Percentiles rank a stretch among this genome's conserved stretches.
These are phyloP conservation scores for Cryptococcus sp. DNA, from an alignment of 1,284 basidiomycete genomes.

Conservation along the genomic window DNA sequence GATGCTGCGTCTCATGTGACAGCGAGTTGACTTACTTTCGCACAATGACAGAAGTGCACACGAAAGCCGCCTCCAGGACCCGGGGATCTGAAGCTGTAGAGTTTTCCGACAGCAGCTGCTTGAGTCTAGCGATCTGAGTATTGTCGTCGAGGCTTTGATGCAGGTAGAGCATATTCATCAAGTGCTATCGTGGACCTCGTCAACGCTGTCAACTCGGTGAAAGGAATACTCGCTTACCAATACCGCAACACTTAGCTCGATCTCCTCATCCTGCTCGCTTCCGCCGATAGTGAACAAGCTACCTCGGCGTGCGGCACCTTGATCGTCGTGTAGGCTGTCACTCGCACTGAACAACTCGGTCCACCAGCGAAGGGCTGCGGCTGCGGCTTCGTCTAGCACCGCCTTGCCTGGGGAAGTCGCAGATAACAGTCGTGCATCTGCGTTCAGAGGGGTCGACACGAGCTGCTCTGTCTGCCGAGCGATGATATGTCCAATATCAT, in stretches of 20 bases:
- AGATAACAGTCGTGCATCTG: constrained; percentile 3
- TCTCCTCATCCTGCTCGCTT: constrained; percentile 42
- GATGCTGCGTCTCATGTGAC: background rate
- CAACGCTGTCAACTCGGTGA: too few relatives aligned
- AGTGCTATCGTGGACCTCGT: constrained; percentile 62
- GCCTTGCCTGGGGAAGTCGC: constrained; percentile 15
- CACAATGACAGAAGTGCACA: constrained; percentile 57
- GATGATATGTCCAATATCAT: constrained; percentile 20
- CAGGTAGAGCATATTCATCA: constrained; percentile 79
- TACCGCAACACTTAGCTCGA: constrained; percentile 42
- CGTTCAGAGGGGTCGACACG: constrained; percentile 17
- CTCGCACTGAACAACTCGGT: constrained; percentile 35
- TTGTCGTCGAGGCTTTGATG: constrained; percentile 70
- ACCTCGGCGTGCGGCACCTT: constrained; percentile 11
- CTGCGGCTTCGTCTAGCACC: constrained; percentile 24
- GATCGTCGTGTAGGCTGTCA: constrained; percentile 12
- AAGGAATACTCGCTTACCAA: constrained; percentile 26
- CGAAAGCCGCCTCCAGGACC: constrained; percentile 45
- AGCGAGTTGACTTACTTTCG: constrained; percentile 62
- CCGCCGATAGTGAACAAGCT: constrained; percentile 31
- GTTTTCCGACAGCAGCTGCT: constrained; percentile 74
- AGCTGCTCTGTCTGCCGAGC: constrained; percentile 30
- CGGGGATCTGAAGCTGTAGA: constrained; percentile 73
- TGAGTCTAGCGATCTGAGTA: constrained; percentile 69
- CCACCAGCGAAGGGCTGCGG: constrained; percentile 41